These are phyloP conservation scores for Arthrocladium fulminans DNA, from an alignment of 2,329 filamentous ascomycete species.

Conservation along the genomic window DNA sequence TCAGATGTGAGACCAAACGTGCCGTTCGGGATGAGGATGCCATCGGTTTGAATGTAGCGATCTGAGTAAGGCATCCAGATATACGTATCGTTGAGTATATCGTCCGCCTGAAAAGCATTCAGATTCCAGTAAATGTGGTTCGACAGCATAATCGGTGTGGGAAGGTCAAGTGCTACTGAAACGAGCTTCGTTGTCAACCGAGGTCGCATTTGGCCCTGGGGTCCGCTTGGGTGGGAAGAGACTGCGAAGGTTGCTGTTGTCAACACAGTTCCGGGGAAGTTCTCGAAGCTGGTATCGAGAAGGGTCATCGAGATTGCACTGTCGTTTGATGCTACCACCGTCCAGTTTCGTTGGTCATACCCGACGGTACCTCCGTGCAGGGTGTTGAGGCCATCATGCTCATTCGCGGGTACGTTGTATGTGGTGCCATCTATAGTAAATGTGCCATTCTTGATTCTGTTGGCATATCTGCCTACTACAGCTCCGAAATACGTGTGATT, in stretches of 20 bases:
- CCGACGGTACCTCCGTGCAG: slow-evolving; percentile 44
- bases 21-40: slow-evolving; percentile 65
- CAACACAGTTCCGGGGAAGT: slow-evolving; percentile 41
- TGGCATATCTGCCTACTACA: slow-evolving; percentile 45
- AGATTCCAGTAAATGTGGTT: slow-evolving; percentile 47
- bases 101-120: slow-evolving; percentile 38
- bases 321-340: slow-evolving; percentile 33
- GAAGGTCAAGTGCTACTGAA: slow-evolving; percentile 36
- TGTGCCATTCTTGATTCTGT: slow-evolving; percentile 49
- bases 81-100: slow-evolving; percentile 34
- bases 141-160: slow-evolving; percentile 43
- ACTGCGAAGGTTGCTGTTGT: slow-evolving; percentile 40
- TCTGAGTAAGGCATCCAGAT: slow-evolving; percentile 38
- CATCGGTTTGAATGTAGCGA: slow-evolving; percentile 41
- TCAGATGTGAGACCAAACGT: slow-evolving; percentile 68
- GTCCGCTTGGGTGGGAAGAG: slow-evolving; percentile 30
- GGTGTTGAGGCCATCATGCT: slow-evolving; percentile 43
- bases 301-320: slow-evolving; percentile 40
- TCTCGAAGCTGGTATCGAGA: slow-evolving; percentile 34
- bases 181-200: slow-evolving; percentile 38
- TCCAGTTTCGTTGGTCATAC: slow-evolving; percentile 44
- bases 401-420: slow-evolving; percentile 44
- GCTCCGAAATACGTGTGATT: slow-evolving; percentile 41
- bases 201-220: slow-evolving; percentile 30
- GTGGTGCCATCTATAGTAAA: slow-evolving; percentile 41